phyloP scores from a whole-genome alignment of 2,329 filamentous ascomycete species.

The Clarireedia paspali region DNA sequence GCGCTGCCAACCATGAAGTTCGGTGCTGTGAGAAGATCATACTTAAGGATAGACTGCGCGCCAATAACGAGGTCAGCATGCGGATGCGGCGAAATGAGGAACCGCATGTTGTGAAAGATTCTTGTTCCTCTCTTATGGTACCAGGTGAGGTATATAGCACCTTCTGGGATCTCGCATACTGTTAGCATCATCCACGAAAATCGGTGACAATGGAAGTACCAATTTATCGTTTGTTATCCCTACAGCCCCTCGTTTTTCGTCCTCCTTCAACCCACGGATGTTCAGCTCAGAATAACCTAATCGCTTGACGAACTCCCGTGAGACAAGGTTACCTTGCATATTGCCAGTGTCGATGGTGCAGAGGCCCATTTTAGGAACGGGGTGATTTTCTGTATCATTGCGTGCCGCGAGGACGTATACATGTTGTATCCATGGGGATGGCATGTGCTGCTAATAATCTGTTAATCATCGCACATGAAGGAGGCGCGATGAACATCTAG shows the following conservation, averaged over 20 bases:
- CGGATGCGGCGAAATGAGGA: constrained; percentile 13
- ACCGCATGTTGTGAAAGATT: constrained; percentile 19
- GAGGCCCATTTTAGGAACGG: constrained; percentile 9
- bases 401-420: constrained; percentile 12
- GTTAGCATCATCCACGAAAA: neutral
- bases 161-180: constrained; percentile 5
- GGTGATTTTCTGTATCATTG: constrained; percentile 7
- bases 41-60: constrained; percentile 12
- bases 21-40: constrained; percentile 10
- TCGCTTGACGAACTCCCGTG: constrained; percentile 10
- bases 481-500: no score
- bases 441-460: no score
- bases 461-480: no score
- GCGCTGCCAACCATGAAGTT: constrained; percentile 6
- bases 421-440: constrained; percentile 11
- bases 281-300: constrained; percentile 9
- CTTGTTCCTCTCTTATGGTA: constrained; percentile 14
- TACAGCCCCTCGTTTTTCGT: constrained; percentile 9
- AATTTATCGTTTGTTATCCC: constrained; percentile 13
- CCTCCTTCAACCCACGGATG: constrained; percentile 10
- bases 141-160: constrained; percentile 15
- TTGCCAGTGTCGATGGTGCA: constrained; percentile 21
- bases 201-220: neutral
- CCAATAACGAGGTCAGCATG: constrained; percentile 15
- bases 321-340: constrained; percentile 18